Evolutionary conservation across 306 rosid species (phyloP), one percentile per base, ranked within the genome.

Genomic region (Castanea crenata): DNA sequence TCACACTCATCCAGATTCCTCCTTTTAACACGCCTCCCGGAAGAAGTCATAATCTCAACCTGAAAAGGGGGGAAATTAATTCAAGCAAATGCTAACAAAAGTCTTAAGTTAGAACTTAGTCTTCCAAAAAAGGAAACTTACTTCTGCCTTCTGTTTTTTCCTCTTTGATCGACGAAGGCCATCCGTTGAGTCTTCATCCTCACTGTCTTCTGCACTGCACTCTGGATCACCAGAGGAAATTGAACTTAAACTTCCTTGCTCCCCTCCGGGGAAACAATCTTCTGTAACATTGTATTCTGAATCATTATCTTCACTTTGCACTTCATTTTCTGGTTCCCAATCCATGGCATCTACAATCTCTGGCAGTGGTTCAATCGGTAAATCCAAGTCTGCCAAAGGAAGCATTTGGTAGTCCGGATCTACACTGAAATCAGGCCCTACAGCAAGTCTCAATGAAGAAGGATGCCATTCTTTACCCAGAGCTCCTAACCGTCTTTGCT

Each of bases 21-120:
- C 86, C 93, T 87, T 86, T 96, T 96, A 75, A 93, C 92, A 55
- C 93, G 97, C 87, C 99, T 96, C 75, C 99, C 99, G 76, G 99
- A 96, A 83, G 98, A 96, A 74, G 97, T 93, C 94, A 82, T 85
- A 76, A 91, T 81, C 84, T 90, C 98, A 71, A 68, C 78, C 99
- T 93, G 93, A 81, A 75, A 79, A 31, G 44, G 80, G 77, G 59
- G 25, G 59, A 41, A 74, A 84, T 84, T 58, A 76, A 80, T 34
- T 85, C 73, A 71, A 74, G 81, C 65, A 67, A 31, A 70, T 46
- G 32, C 63, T 71, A 75, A 72, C 31, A 41, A 71, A 67, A 25
- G 27, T 23, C n/a, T 13, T 7, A 69, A 49, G 63, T 79, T 76
- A 59, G 46, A 69, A 31, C 61, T 63, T 65, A 77, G 58, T 61